A percentile compares a stretch with the other conserved stretches of the same genome.
Conservation (phyloP, 2,329 filamentous ascomycete genomes). For the Trichoderma polysporum region DNA sequence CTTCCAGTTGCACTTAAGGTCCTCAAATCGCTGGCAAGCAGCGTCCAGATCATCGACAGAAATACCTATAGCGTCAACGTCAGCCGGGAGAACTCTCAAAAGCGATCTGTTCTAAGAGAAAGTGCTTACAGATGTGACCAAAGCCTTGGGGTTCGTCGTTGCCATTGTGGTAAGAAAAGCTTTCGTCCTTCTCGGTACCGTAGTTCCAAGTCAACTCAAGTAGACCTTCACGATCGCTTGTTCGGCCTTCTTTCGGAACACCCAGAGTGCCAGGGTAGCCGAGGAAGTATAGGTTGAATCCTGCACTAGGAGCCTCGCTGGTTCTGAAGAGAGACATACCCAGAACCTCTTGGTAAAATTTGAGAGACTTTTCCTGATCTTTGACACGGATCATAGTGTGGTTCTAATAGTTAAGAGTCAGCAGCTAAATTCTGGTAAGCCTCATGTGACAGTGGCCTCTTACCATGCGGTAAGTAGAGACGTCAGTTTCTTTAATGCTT, state of each 20-base stretch:
- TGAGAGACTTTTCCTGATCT: slow-evolving; percentile 68
- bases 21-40: slow-evolving; percentile 83
- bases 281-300: slow-evolving; percentile 92
- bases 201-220: slow-evolving; percentile 88
- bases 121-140: slow-evolving; percentile 76
- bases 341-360: slow-evolving; percentile 81
- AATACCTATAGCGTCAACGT: slow-evolving; percentile 53
- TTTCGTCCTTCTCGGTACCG: slow-evolving; percentile 79
- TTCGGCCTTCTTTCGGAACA: slow-evolving; percentile 51
- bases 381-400: slow-evolving; percentile 97
- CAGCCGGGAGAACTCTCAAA: slow-evolving; percentile 12
- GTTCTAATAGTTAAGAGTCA: slow-evolving; percentile 51
- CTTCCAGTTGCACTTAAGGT: slow-evolving; percentile 82
- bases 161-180: slow-evolving; percentile 87
- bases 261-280: slow-evolving; percentile 67
- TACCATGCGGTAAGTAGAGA: slow-evolving; percentile 70
- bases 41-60: slow-evolving; percentile 85
- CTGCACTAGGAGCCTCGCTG: slow-evolving; percentile 64
- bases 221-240: slow-evolving; percentile 73
- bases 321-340: slow-evolving; percentile 84
- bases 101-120: not conserved
- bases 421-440: not conserved
- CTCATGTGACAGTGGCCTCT: slow-evolving; percentile 2
- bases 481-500: slow-evolving; percentile 68
- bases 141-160: slow-evolving; percentile 92